Conservation (phyloP, 2,329 filamentous ascomycete genomes). For the Penicillium concentricum region DNA sequence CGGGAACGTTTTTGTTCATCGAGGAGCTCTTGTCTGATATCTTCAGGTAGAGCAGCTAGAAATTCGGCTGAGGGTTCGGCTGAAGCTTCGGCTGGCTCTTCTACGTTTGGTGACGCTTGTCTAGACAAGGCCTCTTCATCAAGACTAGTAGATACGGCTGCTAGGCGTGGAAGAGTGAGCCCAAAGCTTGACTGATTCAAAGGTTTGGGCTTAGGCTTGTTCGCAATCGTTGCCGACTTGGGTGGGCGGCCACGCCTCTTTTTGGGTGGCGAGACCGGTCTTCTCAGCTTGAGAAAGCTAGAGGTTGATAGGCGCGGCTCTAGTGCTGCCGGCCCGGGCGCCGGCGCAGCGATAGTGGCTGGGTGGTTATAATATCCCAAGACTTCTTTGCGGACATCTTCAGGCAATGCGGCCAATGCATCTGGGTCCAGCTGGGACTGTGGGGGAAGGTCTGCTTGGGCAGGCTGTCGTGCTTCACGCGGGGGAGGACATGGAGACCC, state of each 20-base stretch:
- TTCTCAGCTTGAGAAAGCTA: conserved; percentile 33
- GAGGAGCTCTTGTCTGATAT: conserved; percentile 74
- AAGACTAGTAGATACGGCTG: conserved; percentile 12
- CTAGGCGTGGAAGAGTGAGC: conserved; percentile 53
- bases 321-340: conserved; percentile 40
- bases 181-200: conserved; percentile 77
- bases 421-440: conserved; percentile 83
- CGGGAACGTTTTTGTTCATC: conserved; percentile 66
- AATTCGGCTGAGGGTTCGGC: conserved; percentile 66
- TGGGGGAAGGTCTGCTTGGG: conserved; percentile 49
- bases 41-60: conserved; percentile 77
- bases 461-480: conserved; percentile 14
- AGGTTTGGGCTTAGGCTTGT: conserved; percentile 48
- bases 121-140: conserved; percentile 15
- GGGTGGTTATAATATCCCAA: conserved; percentile 64
- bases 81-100: conserved; percentile 51
- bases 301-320: conserved; percentile 48
- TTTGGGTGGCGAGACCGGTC: conserved; percentile 65
- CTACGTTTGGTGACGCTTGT: conserved; percentile 28
- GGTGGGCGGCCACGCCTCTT: conserved; percentile 57
- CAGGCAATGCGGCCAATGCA: conserved; percentile 77
- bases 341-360: conserved; percentile 18
- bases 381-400: conserved; percentile 81
- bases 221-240: conserved; percentile 51
- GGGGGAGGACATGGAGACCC: conserved; percentile 38